Percentiles rank a stretch among this genome's conserved stretches.
These are phyloP conservation scores for Ascochyta clinopodiicola DNA, from an alignment of 2,329 filamentous ascomycete species.

Conservation along the genomic window DNA sequence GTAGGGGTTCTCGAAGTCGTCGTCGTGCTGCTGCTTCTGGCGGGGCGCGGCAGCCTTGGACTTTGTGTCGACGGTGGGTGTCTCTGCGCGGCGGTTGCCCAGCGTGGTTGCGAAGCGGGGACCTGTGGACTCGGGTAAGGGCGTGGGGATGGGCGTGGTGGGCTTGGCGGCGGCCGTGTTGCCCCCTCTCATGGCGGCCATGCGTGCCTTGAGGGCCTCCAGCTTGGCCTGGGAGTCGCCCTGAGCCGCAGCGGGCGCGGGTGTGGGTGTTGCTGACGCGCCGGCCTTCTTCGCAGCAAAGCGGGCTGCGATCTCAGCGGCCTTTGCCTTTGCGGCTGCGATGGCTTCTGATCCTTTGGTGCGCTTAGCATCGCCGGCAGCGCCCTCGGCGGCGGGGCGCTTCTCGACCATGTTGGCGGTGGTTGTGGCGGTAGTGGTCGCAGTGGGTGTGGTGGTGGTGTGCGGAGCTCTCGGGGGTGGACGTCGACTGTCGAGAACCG, in stretches of 20 bases:
- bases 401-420: slow-evolving; percentile 50
- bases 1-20: slow-evolving; percentile 78
- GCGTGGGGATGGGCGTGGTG: slow-evolving; percentile 37
- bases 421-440: neutral
- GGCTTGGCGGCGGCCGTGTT: slow-evolving; percentile 68
- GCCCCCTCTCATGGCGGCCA: slow-evolving; percentile 40
- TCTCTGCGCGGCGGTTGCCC: slow-evolving; percentile 60
- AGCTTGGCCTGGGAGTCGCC: slow-evolving; percentile 18
- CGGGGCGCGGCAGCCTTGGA: slow-evolving; percentile 45
- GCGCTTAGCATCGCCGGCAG: slow-evolving; percentile 44
- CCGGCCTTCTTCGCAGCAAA: slow-evolving; percentile 37
- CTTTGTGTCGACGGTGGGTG: slow-evolving; percentile 36
- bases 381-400: slow-evolving; percentile 49
- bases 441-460: neutral
- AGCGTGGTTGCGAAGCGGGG: slow-evolving; percentile 62
- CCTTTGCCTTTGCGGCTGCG: slow-evolving; percentile 43
- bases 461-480: slow-evolving; percentile 17
- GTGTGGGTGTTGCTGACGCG: slow-evolving; percentile 20
- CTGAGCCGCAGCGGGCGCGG: slow-evolving; percentile 16
- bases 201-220: slow-evolving; percentile 31
- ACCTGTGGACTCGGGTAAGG: slow-evolving; percentile 51
- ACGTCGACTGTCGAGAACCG: neutral
- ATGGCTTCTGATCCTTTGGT: slow-evolving; percentile 46
- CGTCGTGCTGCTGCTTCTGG: slow-evolving; percentile 53
- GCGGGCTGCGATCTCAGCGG: slow-evolving; percentile 43